Conservation (phyloP, 495 filamentous ascomycete genomes). For the Schizothecium vesticola region DNA sequence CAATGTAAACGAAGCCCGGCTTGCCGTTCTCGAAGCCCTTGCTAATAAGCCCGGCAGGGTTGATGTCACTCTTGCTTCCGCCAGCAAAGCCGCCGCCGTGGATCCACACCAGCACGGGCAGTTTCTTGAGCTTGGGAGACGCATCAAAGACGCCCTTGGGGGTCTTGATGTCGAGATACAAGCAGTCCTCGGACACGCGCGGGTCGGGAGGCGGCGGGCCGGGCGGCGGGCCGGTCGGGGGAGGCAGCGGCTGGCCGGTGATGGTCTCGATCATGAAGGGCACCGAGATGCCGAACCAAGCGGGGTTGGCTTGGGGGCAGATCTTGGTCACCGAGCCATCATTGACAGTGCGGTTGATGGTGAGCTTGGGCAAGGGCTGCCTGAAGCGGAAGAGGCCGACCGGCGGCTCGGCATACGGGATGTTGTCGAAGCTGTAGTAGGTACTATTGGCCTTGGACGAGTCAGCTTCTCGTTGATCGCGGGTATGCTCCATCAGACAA, state of each 20-base stretch:
- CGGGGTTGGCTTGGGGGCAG: conserved; percentile 4
- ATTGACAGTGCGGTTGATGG: conserved; percentile 11
- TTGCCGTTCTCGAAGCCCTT: conserved; percentile 7
- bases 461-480: background rate
- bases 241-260: background rate
- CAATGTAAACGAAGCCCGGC: conserved; percentile 8
- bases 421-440: conserved; percentile 17
- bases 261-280: conserved; percentile 10
- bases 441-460: background rate
- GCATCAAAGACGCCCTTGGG: conserved; percentile 8
- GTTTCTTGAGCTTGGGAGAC: background rate
- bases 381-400: conserved; percentile 9
- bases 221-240: background rate
- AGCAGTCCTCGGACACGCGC: conserved; percentile 12
- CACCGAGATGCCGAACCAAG: conserved; percentile 11
- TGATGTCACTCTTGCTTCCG: conserved; percentile 5
- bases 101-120: conserved; percentile 15
- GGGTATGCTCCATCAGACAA: background rate
- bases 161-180: conserved; percentile 10
- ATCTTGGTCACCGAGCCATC: conserved; percentile 6
- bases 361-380: conserved; percentile 7
- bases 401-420: conserved; percentile 14
- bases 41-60: conserved; percentile 11
- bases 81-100: conserved; percentile 14
- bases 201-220: background rate